Conservation (phyloP, 202 grass and related monocot genomes). For the Zizania palustris region DNA sequence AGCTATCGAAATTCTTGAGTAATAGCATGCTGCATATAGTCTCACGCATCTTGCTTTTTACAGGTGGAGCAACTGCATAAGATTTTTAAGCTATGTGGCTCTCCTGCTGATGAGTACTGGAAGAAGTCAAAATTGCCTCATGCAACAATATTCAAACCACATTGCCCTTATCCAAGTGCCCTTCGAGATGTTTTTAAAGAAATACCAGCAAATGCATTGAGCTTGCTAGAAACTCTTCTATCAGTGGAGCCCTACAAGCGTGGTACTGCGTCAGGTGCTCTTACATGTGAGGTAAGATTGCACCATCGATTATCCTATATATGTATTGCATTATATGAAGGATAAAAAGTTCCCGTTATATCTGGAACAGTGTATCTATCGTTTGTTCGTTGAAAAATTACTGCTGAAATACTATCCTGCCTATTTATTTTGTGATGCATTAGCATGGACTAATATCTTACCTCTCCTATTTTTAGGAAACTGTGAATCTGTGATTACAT, state of each 20-base stretch:
- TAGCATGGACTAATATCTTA: not conserved
- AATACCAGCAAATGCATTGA: constrained; percentile 66
- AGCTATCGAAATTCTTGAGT: constrained; percentile 1
- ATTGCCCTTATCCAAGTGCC: constrained; percentile 70
- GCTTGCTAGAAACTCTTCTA: constrained; percentile 80
- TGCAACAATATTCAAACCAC: constrained; percentile 87
- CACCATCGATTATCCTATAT: constrained; percentile 22
- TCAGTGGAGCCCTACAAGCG: constrained; percentile 89
- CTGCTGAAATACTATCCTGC: not conserved
- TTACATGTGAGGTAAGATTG: constrained; percentile 69
- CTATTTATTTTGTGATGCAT: constrained; percentile 24
- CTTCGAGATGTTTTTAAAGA: constrained; percentile 62
- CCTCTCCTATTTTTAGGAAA: not conserved
- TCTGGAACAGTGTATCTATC: constrained; percentile 15
- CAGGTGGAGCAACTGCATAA: constrained; percentile 98
- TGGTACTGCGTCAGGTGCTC: constrained; percentile 66
- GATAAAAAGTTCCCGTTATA: not conserved
- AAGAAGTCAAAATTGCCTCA: constrained; percentile 89
- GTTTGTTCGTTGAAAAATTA: not conserved
- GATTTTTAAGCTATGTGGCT: constrained; percentile 97
- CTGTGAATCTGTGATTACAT: not conserved
- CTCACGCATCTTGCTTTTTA: constrained; percentile 32
- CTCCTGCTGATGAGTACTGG: constrained; percentile 89
- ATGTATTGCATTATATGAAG: not conserved
- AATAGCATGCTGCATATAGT: not conserved